Evolutionary conservation across 2,329 filamentous ascomycete genomes (phyloP), one percentile per base, ranked within the genome.

Genomic region (Xylariaceae sp.): DNA sequence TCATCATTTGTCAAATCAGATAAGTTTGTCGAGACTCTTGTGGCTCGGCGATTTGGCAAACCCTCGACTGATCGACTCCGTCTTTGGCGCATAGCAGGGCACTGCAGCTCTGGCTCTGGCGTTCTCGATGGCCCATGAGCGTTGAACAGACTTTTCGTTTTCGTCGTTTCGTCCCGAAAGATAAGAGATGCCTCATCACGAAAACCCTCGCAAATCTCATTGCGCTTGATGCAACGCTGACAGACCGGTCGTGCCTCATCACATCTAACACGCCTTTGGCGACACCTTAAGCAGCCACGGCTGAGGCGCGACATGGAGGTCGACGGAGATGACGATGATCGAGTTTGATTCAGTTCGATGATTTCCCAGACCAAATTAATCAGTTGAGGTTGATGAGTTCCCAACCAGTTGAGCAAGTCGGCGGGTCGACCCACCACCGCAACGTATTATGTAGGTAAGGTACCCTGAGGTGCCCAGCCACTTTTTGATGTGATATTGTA

Each of bases 181-280:
- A 71, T 60, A 16, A 73, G 58, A n/a, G 66, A 64, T 7, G 60
- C 51, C 28, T 73, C 68, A 17, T 73, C 71, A 31, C 69, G 62
- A 53, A 73, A 73, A 11, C 69, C 70, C 28, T 68, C 64, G 47
- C 72, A 73, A 9, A 67, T 45, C 48, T 73, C 71, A 33, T 65
- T 63, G 40, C 70, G 71, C 14, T 65, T 61, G 40, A 72, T 54
- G 42, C 71, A 74, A 33, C 70, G 69, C 31, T 65, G 63, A 34
- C 71, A 74, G 2, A 63, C 62, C 6, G 70, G 71, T 2, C 63
- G 64, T 1, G 62, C 61, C 34, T 69, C 57, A 19, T 17, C 45
- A 42, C 36, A 48, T 42, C 16, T 22, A 13, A 31, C 36, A 41
- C 45, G 38, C 22, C 36, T 41, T 34, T 42, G 38, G 46, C 46